Evolutionary conservation across 2,329 filamentous ascomycete species (phyloP).

Genomic region (Sclerotinia spermophila): DNA sequence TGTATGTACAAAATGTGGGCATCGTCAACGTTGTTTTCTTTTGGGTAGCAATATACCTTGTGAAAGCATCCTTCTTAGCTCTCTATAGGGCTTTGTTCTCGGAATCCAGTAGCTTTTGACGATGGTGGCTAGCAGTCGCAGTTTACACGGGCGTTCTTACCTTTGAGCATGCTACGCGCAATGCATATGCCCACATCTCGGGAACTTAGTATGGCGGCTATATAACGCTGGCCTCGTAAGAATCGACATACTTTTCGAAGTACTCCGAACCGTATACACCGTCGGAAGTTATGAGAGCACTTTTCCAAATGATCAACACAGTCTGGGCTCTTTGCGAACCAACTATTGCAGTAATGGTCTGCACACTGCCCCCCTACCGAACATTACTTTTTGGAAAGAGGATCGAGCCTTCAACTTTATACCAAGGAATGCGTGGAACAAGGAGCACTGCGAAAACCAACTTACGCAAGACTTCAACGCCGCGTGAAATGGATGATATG

Average conservation of each 20-base stretch:
- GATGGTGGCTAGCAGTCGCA: constrained; percentile 2
- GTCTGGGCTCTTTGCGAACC: constrained; percentile 14
- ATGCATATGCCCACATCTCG: constrained; percentile 5
- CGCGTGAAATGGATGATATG: constrained; percentile 56
- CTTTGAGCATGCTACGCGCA: constrained; percentile 1
- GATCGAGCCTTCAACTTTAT: constrained; percentile 4
- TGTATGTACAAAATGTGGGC: constrained; percentile 3
- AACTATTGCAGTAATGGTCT: constrained; percentile 16
- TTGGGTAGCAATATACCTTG: constrained; percentile 15
- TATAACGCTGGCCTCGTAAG: constrained; percentile 8
- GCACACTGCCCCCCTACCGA: constrained; percentile 14
- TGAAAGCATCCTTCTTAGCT: constrained; percentile 12
- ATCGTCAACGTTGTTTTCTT: constrained; percentile 11
- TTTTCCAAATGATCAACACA: constrained; percentile 11
- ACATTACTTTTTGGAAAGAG: constrained; percentile 11
- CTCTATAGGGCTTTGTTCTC: constrained; percentile 8
- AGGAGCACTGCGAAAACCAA: neutral
- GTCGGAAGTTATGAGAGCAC: neutral
- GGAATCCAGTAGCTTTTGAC: neutral
- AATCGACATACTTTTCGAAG: constrained; percentile 16
- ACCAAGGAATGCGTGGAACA: constrained; percentile 1
- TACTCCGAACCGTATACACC: constrained; percentile 14
- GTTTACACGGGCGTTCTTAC: constrained; percentile 1
- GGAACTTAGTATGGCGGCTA: constrained; percentile 4
- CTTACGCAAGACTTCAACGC: neutral